Percentiles rank a stretch among this genome's conserved stretches.
These are phyloP conservation scores for Penicillium roqueforti DNA, from an alignment of 495 filamentous ascomycete genomes.

Conservation along the genomic window DNA sequence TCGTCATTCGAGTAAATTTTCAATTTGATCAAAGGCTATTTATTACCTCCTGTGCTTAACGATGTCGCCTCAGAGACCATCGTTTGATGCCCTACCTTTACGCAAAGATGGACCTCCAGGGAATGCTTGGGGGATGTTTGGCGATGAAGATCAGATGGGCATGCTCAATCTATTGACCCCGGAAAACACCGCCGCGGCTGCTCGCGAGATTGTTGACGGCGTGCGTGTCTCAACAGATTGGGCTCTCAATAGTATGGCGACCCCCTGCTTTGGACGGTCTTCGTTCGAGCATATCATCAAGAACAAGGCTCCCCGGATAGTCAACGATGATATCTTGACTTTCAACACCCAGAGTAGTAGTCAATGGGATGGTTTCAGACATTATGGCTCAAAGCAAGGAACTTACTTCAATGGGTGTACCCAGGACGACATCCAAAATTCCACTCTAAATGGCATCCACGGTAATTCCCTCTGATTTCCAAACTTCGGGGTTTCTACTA, in stretches of 20 bases:
- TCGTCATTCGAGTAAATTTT: too few species aligned
- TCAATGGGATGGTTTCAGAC: slow-evolving; percentile 56
- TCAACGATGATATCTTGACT: slow-evolving; percentile 57
- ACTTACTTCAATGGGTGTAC: slow-evolving; percentile 61
- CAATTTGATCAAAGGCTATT: not conserved
- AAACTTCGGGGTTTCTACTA: not conserved
- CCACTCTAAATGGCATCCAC: slow-evolving; percentile 34
- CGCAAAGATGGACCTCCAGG: slow-evolving; percentile 35
- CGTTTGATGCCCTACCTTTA: slow-evolving; percentile 43
- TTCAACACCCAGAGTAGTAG: slow-evolving; percentile 58
- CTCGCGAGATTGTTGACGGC: slow-evolving; percentile 48
- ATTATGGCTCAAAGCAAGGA: slow-evolving; percentile 45
- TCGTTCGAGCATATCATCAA: slow-evolving; percentile 31
- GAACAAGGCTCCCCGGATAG: slow-evolving; percentile 37
- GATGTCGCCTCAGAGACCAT: slow-evolving; percentile 18
- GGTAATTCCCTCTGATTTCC: slow-evolving; percentile 30
- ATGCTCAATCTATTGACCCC: slow-evolving; percentile 49
- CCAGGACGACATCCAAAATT: slow-evolving; percentile 51
- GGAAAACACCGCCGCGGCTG: slow-evolving; percentile 39
- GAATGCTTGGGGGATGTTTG: slow-evolving; percentile 50
- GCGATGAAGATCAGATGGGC: slow-evolving; percentile 40
- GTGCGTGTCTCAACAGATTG: slow-evolving; percentile 43
- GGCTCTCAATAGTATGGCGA: slow-evolving; percentile 29
- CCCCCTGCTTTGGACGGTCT: slow-evolving; percentile 28
- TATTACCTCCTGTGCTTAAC: not conserved